These are phyloP conservation scores for Neoarthrinium moseri DNA, from an alignment of 2,329 filamentous ascomycete species.

Conservation along the genomic window DNA sequence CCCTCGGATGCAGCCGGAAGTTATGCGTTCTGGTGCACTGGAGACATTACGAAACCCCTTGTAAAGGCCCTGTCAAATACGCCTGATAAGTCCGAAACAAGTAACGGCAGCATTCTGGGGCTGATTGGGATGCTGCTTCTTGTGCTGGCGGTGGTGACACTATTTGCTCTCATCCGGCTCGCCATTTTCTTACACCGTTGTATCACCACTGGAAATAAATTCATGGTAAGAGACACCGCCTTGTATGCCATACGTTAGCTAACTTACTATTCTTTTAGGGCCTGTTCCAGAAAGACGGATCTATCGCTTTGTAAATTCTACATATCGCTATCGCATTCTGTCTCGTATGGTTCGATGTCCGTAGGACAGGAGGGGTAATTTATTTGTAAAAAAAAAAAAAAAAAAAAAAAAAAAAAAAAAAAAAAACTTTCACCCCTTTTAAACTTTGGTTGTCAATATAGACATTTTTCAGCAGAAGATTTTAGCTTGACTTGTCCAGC, in stretches of 20 bases:
- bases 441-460: no score
- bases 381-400: no score
- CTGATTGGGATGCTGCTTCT: constrained; percentile 2
- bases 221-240: constrained; percentile 3
- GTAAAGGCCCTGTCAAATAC: not conserved
- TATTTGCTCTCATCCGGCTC: not conserved
- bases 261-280: not conserved
- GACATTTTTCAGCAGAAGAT: no score
- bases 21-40: constrained; percentile 9
- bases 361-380: no score
- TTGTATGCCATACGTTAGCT: no score
- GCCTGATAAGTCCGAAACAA: not conserved
- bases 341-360: no score
- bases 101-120: not conserved
- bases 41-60: constrained; percentile 16
- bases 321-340: no score
- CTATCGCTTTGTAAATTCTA: not conserved
- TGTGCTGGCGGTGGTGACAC: not conserved
- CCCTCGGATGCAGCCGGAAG: not conserved
- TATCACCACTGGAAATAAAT: not conserved
- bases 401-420: no score
- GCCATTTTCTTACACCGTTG: not conserved
- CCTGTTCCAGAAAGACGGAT: constrained; percentile 2
- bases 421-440: no score
- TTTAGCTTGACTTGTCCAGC: no score